Evolutionary conservation across 441 rosid species (phyloP).

Genomic region (Populus hybrid): DNA sequence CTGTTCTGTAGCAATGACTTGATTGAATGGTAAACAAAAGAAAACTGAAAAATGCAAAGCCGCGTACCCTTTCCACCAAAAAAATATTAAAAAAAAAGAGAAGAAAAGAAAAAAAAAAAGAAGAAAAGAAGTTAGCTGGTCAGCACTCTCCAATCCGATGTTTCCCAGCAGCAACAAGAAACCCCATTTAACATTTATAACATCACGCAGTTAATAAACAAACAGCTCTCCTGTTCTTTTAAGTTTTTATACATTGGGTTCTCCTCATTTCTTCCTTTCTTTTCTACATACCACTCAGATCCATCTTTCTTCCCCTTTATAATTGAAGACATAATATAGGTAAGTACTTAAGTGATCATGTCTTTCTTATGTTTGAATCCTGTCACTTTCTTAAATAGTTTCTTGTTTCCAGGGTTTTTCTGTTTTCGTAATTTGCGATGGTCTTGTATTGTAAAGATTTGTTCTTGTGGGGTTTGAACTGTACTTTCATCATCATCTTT

Average conservation of each 20-base stretch:
- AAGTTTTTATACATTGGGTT: neutral
- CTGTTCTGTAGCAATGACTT: neutral
- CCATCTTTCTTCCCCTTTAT: neutral
- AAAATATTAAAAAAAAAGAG: neutral
- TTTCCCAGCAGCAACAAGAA: constrained; percentile 15
- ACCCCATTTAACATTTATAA: neutral
- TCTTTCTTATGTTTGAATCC: neutral
- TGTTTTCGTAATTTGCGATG: too few species aligned
- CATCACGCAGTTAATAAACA: neutral
- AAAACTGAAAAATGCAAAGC: neutral
- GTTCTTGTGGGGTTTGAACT: neutral
- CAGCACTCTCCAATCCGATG: constrained; percentile 30
- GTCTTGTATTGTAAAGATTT: too few species aligned
- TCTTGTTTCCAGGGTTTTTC: neutral
- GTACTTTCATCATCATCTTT: neutral
- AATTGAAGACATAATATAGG: neutral
- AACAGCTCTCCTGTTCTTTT: neutral
- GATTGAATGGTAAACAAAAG: neutral
- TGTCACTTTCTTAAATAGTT: neutral
- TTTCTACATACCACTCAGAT: neutral
- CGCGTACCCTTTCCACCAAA: neutral
- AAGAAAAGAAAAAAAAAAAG: too few species aligned
- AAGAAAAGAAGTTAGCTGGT: constrained; percentile 31
- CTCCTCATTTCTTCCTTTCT: neutral
- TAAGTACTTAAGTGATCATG: neutral